A percentile compares a stretch with the other conserved stretches of the same genome.
Evolutionary conservation across 176 grass and related monocot genomes (phyloP).

Genomic region (Pharus latifolius): DNA sequence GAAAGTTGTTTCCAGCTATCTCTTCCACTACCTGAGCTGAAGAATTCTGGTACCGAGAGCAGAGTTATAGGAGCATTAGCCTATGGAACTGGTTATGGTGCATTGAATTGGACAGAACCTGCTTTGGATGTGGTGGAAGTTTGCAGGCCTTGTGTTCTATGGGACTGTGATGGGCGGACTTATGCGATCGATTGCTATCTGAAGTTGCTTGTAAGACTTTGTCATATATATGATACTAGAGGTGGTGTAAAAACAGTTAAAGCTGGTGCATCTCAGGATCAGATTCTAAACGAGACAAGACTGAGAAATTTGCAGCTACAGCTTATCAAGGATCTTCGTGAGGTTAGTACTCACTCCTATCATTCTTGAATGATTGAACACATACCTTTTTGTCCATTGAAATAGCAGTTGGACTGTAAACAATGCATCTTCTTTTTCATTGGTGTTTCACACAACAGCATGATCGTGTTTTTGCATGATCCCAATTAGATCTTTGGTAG

Average conservation of each 20-base stretch:
- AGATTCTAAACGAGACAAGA: conserved; percentile 97
- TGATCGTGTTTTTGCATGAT: conserved; percentile 4
- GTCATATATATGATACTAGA: conserved; percentile 93
- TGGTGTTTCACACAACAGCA: background rate
- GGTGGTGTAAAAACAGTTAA: conserved; percentile 96
- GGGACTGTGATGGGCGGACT: conserved; percentile 84
- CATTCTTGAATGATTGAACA: background rate
- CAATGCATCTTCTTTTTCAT: background rate
- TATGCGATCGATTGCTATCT: conserved; percentile 95
- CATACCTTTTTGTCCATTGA: background rate
- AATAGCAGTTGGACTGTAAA: background rate
- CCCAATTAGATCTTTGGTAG: background rate
- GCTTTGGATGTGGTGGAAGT: conserved; percentile 97
- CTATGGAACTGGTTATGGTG: conserved; percentile 98
- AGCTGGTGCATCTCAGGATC: conserved; percentile 90
- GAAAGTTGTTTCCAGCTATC: conserved; percentile 99
- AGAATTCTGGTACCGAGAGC: conserved; percentile 89
- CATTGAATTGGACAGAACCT: conserved; percentile 93
- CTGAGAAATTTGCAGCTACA: conserved; percentile 93
- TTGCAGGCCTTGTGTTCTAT: conserved; percentile 88
- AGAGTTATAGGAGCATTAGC: conserved; percentile 98
- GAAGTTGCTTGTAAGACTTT: conserved; percentile 91
- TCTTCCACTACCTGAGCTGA: conserved; percentile 85
- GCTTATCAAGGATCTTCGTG: conserved; percentile 92
- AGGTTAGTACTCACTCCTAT: conserved; percentile 43